Base-by-base conservation (phyloP, 1,139 yeast genomes). In the Magnusiomyces ingens region DNA sequence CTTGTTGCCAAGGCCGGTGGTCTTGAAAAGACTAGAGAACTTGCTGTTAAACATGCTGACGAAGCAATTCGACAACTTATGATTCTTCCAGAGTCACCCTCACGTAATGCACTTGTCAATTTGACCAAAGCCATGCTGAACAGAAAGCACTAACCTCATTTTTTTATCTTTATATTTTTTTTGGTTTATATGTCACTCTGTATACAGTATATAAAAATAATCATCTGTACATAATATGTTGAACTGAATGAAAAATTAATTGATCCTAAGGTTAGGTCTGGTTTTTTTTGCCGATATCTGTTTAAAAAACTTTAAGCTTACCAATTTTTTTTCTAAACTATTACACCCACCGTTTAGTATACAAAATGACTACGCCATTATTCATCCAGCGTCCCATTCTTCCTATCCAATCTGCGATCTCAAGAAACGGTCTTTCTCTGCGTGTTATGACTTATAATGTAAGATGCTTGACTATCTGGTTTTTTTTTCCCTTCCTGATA, bases 61-160 rank as follows among this genome's bases (percentile, higher is more conserved):
- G 80, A 77, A 56, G 99, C 99, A 0, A 74, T 90, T 58, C 71
- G 71, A 13, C 87, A 89, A 65, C 75, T 93, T 60, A 67, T 63
- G 22, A 75, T 72, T 2, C 75, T 93, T 50, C 99, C 99, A 0
- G 91, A 85, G 59, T 84, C 95, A 22, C 95, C 88, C 64, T 87
- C 97, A 15, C 77, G 96, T 62, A 82, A 88, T 58, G 98, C 98
- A 1, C 75, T 93, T 58, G 93, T 85, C 65, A 80, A 87, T 59
- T 76, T 93, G 63, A 89, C 99, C 13, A 83, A 84, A 66, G 84
- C 94, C 12, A 81, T 93, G 37, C 75, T 93, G 59, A 85, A 94
- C 52, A 82, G 99, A 75, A 78, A 77, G 46, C 54, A 37, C 50
- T 62, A 36, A 60, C 35, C 48, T 32, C 42, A 13, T 12, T 41